Conservation (phyloP, 2,329 filamentous ascomycete species). For the Hymenoscyphus infarciens region DNA sequence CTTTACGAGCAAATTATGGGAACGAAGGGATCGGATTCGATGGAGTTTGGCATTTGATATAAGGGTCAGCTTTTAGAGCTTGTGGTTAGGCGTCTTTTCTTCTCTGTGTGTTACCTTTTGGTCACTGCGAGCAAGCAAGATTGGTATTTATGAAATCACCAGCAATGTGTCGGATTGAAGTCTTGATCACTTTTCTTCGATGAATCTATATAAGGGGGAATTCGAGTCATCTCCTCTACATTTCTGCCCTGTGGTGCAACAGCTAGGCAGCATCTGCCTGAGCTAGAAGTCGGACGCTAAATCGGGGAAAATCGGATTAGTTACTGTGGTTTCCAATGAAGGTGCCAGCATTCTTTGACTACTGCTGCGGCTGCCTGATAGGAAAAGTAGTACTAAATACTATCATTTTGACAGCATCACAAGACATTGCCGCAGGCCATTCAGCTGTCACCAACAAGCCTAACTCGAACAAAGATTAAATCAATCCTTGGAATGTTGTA, state of each 20-base stretch:
- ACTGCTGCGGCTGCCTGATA: background rate
- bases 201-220: conserved; percentile 1
- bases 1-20: conserved; percentile 13
- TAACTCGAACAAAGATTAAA: background rate
- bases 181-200: background rate
- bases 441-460: background rate
- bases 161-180: background rate
- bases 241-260: conserved; percentile 7
- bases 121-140: conserved; percentile 20
- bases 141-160: conserved; percentile 12
- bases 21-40: conserved; percentile 14
- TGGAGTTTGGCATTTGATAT: conserved; percentile 27
- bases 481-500: background rate
- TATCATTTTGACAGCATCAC: conserved; percentile 3
- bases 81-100: conserved; percentile 20
- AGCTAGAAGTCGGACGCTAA: background rate
- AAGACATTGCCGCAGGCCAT: background rate
- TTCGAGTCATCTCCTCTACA: conserved; percentile 16
- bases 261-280: conserved; percentile 6
- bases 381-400: background rate
- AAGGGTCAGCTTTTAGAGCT: conserved; percentile 14
- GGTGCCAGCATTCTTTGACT: background rate
- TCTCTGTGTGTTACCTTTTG: conserved; percentile 15
- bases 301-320: background rate
- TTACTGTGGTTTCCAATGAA: background rate